Evolutionary conservation across 2,329 filamentous ascomycete genomes (phyloP).

Genomic region (Didymellaceae sp.): DNA sequence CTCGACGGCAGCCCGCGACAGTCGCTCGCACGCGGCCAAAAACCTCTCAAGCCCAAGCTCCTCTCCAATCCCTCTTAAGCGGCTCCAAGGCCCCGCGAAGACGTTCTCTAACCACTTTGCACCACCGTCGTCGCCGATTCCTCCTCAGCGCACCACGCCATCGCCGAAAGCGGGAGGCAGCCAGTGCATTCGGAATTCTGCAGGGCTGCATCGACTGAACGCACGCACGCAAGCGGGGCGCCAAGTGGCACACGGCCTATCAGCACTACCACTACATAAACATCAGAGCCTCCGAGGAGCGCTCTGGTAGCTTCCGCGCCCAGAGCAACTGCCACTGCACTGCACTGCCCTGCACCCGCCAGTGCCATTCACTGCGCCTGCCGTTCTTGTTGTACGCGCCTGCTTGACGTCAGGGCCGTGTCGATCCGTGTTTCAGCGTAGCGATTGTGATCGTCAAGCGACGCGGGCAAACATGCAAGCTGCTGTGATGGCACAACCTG

Average conservation of each 20-base stretch:
- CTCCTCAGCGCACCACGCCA: slow-evolving; percentile 28
- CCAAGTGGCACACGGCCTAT: slow-evolving; percentile 29
- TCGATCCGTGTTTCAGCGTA: slow-evolving; percentile 39
- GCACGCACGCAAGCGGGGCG: slow-evolving; percentile 32
- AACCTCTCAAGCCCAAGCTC: not conserved
- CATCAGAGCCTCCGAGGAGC: slow-evolving; percentile 16
- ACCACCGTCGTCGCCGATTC: slow-evolving; percentile 22
- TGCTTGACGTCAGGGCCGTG: slow-evolving; percentile 32
- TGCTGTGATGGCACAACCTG: slow-evolving; percentile 35
- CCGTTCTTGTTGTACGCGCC: slow-evolving; percentile 20
- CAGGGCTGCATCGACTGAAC: slow-evolving; percentile 27
- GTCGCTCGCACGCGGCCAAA: slow-evolving; percentile 6
- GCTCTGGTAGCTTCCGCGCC: slow-evolving; percentile 4
- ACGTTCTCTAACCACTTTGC: slow-evolving; percentile 25
- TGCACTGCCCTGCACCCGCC: slow-evolving; percentile 10
- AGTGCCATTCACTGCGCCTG: slow-evolving; percentile 15
- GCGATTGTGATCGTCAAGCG: slow-evolving; percentile 24
- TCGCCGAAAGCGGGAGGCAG: slow-evolving; percentile 36
- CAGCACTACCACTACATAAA: slow-evolving; percentile 28
- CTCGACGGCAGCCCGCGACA: slow-evolving; percentile 5
- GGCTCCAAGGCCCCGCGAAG: not conserved
- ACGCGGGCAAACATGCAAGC: slow-evolving; percentile 35
- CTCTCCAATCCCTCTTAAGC: too few relatives aligned
- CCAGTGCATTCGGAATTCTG: slow-evolving; percentile 26
- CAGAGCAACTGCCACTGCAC: too few relatives aligned